Base-by-base conservation (phyloP, 441 rosid genomes). In the Populus hybrid region DNA sequence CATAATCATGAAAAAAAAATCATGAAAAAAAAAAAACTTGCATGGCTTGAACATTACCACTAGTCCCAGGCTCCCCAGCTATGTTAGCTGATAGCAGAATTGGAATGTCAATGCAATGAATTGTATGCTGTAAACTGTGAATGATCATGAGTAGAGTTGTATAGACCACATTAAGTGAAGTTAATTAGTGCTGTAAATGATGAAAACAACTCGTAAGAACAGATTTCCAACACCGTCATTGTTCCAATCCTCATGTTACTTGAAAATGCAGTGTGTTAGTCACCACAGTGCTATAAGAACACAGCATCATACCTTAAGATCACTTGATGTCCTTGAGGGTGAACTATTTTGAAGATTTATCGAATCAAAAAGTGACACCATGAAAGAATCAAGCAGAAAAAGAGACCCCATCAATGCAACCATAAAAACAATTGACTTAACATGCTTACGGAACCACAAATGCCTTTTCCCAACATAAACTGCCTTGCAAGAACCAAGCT, bases 351-450 rank as follows among this genome's bases (percentile, higher is more conserved):
- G 89, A 32, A 82, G 75, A 79, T 79, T 74, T 63, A 87, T 78
- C 2, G 91, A 89, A 84, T 80, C 82, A 87, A 86, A 91, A 75
- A 94, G 61, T 16, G 94, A 87, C 50, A 91, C 87, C 90, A 89
- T 75, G 70, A 91, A 74, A 69, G 93, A 84, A 85, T 92, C 98
- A 70, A 91, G 86, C 77, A 88, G 75, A 81, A 91, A 82, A 71
- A 91, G 79, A 72, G 87, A 87, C 74, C 83, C 82, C 77, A 88
- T 75, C 77, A 89, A 80, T 9, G 82, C 79, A 67, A 94, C 77
- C 88, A 88, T 83, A 50, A 81, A 78, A 79, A 83, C 84, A 75
- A 94, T 65, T 0, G 88, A 85, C 74, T 82, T 79, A 75, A 84
- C 82, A 84, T 91, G 86, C 77, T 72, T 84, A 63, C 80, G 88